phyloP scores from a whole-genome alignment of 1,284 basidiomycete species.

The Moesziomyces antarcticus region DNA sequence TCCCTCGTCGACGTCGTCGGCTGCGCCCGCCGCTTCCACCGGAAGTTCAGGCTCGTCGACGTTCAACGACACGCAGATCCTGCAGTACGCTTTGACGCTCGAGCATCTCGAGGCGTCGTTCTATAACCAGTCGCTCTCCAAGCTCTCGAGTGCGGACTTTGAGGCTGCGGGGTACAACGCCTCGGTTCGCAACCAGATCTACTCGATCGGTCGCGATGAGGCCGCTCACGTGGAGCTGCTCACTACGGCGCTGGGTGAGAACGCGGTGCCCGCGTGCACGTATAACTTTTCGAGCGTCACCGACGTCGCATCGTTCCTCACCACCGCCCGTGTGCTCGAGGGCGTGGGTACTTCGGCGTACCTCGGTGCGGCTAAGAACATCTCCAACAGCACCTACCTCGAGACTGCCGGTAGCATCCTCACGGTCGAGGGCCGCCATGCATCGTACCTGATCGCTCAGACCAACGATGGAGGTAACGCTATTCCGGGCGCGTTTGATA shows the following conservation, averaged over 20 bases:
- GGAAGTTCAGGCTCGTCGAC: neutral
- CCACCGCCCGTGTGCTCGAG: constrained; percentile 51
- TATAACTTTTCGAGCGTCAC: constrained; percentile 41
- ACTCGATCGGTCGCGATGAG: constrained; percentile 50
- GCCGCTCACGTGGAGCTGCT: constrained; percentile 35
- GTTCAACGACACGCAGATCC: constrained; percentile 51
- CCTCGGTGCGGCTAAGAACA: constrained; percentile 45
- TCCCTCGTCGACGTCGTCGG: neutral
- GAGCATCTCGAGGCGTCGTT: constrained; percentile 57
- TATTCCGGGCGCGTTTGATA: constrained; percentile 45
- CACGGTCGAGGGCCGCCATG: constrained; percentile 72
- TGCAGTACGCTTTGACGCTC: constrained; percentile 57
- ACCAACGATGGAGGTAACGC: constrained; percentile 30
- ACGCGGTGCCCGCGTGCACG: constrained; percentile 38
- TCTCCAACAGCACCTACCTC: constrained; percentile 38
- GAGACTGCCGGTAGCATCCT: constrained; percentile 66
- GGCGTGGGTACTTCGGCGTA: constrained; percentile 45
- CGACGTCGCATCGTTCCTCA: constrained; percentile 47
- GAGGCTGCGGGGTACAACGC: constrained; percentile 43
- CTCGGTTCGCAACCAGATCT: constrained; percentile 43
- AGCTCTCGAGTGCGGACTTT: constrained; percentile 36
- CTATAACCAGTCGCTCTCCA: constrained; percentile 49
- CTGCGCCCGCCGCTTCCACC: neutral
- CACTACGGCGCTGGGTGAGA: constrained; percentile 31
- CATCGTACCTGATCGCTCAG: constrained; percentile 68